Base-by-base conservation (phyloP, 2,329 filamentous ascomycete species). In the Penicillium palitans region DNA sequence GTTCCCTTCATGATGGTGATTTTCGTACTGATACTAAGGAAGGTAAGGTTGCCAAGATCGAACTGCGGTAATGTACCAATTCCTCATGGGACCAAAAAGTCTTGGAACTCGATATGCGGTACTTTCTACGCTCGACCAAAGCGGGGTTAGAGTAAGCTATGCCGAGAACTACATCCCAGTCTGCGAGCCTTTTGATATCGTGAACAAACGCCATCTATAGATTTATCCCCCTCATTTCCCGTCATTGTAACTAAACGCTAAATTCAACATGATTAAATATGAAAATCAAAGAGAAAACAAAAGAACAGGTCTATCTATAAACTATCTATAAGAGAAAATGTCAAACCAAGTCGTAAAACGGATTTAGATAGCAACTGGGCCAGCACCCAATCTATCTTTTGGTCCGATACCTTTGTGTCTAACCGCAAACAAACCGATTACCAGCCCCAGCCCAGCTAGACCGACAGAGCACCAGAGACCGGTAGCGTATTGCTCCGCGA, bases 391-490 rank as follows among this genome's bases (percentile, higher is more conserved):
- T 58, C 65, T 53, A 35, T 67, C 62, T 33, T 66, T 58, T 6
- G 65, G 64, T 3, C 59, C 63, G 15, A 63, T 67, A 9, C 65
- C 64, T 49, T 59, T 67, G 49, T 63, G 58, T 24, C 59, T 52
- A 15, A 68, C 66, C 0, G 60, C 58, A n/a, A 68, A 5, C 8
- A 66, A 10, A 3, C 65, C 63, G 39, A 67, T 56, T 6, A 35
- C 39, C 8, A 79, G 59, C 0, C 76, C 76, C 5, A 79, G 52
- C 0, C 70, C 74, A 2, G 76, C 76, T 10, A 79, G 63, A 2
- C 73, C 77, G 9, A 73, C 72, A 40, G 75, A 78, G 41, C 76
- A 79, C 75, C 76, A 78, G 9, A 78, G 62, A 0, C 77, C 77
- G 0, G 73, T 78, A 10, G 67, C 64, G 47, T 79, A 78, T 57